Conservation (phyloP, 1,139 yeast species). For the Taiozyma onychis region DNA sequence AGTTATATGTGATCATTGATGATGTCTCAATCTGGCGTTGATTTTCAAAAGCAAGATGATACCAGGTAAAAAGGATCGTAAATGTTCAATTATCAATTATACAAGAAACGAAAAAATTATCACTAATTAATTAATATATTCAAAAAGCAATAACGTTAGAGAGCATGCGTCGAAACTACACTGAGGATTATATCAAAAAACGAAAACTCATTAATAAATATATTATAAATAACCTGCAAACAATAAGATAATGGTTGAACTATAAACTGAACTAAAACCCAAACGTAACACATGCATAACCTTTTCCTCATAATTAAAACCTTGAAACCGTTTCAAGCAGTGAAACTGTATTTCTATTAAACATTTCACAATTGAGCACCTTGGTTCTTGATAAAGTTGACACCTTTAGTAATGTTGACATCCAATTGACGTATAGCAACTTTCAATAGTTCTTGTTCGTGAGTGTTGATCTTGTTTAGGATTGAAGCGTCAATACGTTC, state of each 20-base stretch:
- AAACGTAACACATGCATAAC: background rate
- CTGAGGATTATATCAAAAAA: background rate
- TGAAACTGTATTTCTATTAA: background rate
- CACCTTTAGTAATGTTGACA: conserved; percentile 55
- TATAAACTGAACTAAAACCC: background rate
- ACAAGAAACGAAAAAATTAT: too few species aligned
- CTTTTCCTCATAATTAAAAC: background rate
- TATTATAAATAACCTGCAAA: background rate
- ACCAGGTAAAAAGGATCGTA: too few species aligned
- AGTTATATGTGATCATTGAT: too few species aligned
- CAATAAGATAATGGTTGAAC: background rate
- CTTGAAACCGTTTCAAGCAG: background rate
- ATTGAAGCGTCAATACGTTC: conserved; percentile 43
- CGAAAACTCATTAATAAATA: background rate
- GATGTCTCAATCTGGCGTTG: too few species aligned
- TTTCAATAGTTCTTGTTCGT: conserved; percentile 53
- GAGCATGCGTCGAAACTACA: background rate
- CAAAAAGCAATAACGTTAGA: background rate
- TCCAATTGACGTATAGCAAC: conserved; percentile 52
- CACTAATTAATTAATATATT: too few species aligned
- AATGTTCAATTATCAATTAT: too few species aligned
- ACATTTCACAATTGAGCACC: conserved; percentile 5
- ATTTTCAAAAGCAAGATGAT: too few species aligned
- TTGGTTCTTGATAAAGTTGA: conserved; percentile 37
- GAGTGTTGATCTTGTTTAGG: conserved; percentile 46